These are phyloP conservation scores for Pleurotus pulmonarius DNA, from an alignment of 768 basidiomycete species.

Conservation along the genomic window DNA sequence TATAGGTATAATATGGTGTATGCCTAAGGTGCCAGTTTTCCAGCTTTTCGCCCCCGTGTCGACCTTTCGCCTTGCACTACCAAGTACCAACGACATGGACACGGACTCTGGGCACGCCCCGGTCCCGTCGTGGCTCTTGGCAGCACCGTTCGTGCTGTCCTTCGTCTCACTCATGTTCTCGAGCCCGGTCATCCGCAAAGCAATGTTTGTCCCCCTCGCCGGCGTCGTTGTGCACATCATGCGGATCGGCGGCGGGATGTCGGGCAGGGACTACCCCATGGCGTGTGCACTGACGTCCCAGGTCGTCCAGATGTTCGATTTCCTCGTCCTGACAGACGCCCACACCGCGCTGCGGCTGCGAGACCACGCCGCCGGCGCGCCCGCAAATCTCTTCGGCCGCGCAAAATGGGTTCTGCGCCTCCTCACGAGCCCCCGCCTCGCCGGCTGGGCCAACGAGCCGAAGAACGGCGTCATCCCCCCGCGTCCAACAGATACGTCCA, in stretches of 20 bases:
- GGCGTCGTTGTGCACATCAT: too few relatives aligned
- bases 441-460: slow-evolving; percentile 31
- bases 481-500: background rate
- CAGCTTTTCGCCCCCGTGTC: too few relatives aligned
- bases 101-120: too few relatives aligned
- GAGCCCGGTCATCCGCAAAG: too few relatives aligned
- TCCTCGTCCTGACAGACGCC: slow-evolving; percentile 22
- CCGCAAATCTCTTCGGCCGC: slow-evolving; percentile 14
- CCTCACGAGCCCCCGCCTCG: slow-evolving; percentile 26
- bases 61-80: too few relatives aligned
- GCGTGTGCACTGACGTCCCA: background rate
- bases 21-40: too few relatives aligned
- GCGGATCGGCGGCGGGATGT: background rate
- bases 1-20: too few relatives aligned
- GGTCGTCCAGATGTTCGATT: slow-evolving; percentile 15
- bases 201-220: too few relatives aligned
- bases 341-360: slow-evolving; percentile 17
- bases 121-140: too few relatives aligned
- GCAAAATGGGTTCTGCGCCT: slow-evolving; percentile 27
- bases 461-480: slow-evolving; percentile 15
- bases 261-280: background rate
- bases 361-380: slow-evolving; percentile 12
- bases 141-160: too few relatives aligned
- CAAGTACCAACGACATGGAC: too few relatives aligned
- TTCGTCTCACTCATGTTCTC: too few relatives aligned